Base-by-base conservation (phyloP, 768 basidiomycete species). In the Suillus paluster region DNA sequence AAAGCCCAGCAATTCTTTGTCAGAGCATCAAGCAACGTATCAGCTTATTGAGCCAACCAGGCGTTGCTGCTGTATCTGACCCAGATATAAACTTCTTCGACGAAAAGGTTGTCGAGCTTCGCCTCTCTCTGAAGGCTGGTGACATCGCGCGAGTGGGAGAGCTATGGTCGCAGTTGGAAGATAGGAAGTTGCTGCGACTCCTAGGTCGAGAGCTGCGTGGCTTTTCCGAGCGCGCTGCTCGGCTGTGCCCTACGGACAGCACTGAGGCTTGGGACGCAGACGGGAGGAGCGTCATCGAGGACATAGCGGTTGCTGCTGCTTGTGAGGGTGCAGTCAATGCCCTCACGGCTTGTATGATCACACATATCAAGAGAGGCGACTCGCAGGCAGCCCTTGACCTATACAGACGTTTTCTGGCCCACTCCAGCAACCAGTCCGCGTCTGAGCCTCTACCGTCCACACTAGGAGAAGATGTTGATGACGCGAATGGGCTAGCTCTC, bases 301-400 rank as follows among this genome's bases (percentile, higher is more conserved):
- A 81, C 58, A 80, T 90, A 53, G 84, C 86, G 7, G 55, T 89
- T 23, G 69, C 77, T 41, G 76, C 82, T 8, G 85, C 88, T 0
- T 76, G 68, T 12, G 71, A 70, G 33, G 78, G 82, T 34, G 78
- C 78, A 10, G 75, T 80, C 15, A 78, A 80, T 12, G 84, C 84
- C 5, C 73, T 91, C 52, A 76, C 76, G 57, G 78, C 81, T 23
- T 79, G 81, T 63, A 80, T 91, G 82, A 65, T 79, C 48, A 68
- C 72, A 41, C 75, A 83, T 64, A 68, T 90, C 59, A 70, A 73
- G 45, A 68, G 70, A 19, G 71, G 77, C 15, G 72, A 88, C 59
- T 67, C 78, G n/a, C 65, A 73, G 11, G 71, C 76, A 9, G 81
- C 82, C 44, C 67, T 87, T 33, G 67, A 74, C 44, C 71, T 90